Base-by-base conservation (phyloP, 2,329 filamentous ascomycete genomes). In the Colletotrichum cereale region DNA sequence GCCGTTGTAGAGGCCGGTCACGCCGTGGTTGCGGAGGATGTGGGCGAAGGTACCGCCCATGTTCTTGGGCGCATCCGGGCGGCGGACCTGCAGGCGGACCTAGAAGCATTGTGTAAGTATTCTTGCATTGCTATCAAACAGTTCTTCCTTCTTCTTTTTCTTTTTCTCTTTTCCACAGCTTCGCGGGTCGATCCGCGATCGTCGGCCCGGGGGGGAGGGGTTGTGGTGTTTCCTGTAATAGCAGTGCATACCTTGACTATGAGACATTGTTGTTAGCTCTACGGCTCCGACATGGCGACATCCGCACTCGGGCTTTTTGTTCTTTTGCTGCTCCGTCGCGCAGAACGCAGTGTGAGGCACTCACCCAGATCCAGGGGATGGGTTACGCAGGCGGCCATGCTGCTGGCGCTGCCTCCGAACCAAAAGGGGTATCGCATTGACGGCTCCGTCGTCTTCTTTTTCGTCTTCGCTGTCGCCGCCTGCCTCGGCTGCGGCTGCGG, bases 351-450 rank as follows among this genome's bases (percentile, higher is more conserved):
- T 5, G 12, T 16, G 38, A 16, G 56, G 24, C 44, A 85, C 92
- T 82, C 88, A 97, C 94, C 90, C 74, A 98, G 87, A 88, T 98
- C 95, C 79, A 98, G 86, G 61, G 96, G 96, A 86, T 98, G 96
- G 38, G 96, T 98, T 60, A 97, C 93, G 76, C 91, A 92, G 55
- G 96, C 95, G 47, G 96, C 96, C 86, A 96, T 92, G 80, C 94
- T 97, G 79, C 93, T 96, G 62, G 96, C 95, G 80, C 94, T 97
- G 67, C 96, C 96, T 74, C 96, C 96, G 81, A 99, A 98, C 96
- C 96, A 98, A 83, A 96, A 96, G 12, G 93, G 93, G 83, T 96
- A 96, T 73, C 84, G 83, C 52, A 88, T 80, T 2, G 83, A 75
- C 40, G 76, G 79, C 73, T 79, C 78, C 73, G 84, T 83, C 77